A percentile compares a stretch with the other conserved stretches of the same genome.
Conservation (phyloP, 2,329 filamentous ascomycete species). For the Penicillium sp. region DNA sequence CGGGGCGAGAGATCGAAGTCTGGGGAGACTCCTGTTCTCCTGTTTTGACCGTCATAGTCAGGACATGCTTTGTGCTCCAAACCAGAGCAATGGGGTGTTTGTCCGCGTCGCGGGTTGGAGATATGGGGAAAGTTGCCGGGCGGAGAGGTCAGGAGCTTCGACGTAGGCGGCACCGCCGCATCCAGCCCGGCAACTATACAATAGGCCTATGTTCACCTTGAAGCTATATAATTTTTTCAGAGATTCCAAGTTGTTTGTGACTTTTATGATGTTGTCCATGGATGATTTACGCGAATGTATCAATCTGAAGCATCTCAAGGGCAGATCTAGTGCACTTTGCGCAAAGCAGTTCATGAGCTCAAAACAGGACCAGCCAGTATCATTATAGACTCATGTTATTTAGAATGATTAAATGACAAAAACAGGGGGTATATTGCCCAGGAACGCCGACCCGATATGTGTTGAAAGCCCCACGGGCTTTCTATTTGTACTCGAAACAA, state of each 20-base stretch:
- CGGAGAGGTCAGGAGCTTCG: slow-evolving; percentile 19
- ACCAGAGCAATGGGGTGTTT: slow-evolving; percentile 6
- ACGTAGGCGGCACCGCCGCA: slow-evolving; percentile 4
- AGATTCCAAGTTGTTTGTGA: no score
- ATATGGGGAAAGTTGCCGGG: slow-evolving; percentile 20
- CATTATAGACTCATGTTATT: background rate
- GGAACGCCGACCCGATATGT: slow-evolving; percentile 25
- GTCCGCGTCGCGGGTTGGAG: slow-evolving; percentile 11
- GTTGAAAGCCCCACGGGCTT: slow-evolving; percentile 10
- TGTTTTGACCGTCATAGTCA: slow-evolving; percentile 36
- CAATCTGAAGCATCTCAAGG: no score
- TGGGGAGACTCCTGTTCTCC: slow-evolving; percentile 35
- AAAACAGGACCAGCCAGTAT: background rate
- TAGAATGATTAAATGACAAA: slow-evolving; percentile 8
- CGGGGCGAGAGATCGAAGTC: slow-evolving; percentile 15
- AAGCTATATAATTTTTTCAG: no score
- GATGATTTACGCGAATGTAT: no score
- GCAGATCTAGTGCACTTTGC: background rate
- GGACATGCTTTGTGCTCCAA: slow-evolving; percentile 34
- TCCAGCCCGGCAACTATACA: background rate
- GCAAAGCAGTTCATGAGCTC: background rate
- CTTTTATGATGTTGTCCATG: no score
- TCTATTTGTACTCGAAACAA: slow-evolving; percentile 5
- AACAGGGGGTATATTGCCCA: slow-evolving; percentile 29
- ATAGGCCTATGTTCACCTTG: no score